These are phyloP conservation scores for Exophiala calicioides DNA, from an alignment of 2,329 filamentous ascomycete genomes.

Conservation along the genomic window DNA sequence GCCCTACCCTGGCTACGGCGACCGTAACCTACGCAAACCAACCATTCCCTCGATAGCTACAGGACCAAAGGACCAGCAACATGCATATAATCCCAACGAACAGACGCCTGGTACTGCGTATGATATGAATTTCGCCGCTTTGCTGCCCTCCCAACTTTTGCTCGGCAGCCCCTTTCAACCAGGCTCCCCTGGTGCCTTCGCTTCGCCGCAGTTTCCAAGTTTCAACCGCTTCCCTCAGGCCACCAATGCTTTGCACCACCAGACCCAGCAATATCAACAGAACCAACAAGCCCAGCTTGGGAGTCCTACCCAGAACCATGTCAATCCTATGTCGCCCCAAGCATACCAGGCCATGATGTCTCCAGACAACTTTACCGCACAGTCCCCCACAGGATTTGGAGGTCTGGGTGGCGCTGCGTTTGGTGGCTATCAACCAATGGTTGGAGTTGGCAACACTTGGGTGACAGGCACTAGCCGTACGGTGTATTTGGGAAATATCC, in stretches of 20 bases:
- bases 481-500: slow-evolving; percentile 96
- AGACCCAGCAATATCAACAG: slow-evolving; percentile 58
- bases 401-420: slow-evolving; percentile 61
- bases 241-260: slow-evolving; percentile 54
- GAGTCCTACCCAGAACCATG: slow-evolving; percentile 73
- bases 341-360: slow-evolving; percentile 84
- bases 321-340: slow-evolving; percentile 70
- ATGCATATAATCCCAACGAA: slow-evolving; percentile 64
- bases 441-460: slow-evolving; percentile 57
- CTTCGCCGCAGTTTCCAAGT: slow-evolving; percentile 87
- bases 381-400: slow-evolving; percentile 79
- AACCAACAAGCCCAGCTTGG: slow-evolving; percentile 57
- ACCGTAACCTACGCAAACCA: slow-evolving; percentile 76
- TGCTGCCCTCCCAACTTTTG: slow-evolving; percentile 90
- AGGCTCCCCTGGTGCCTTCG: slow-evolving; percentile 85
- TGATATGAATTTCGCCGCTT: slow-evolving; percentile 97
- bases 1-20: slow-evolving; percentile 73
- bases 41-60: slow-evolving; percentile 96
- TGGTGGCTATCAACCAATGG: slow-evolving; percentile 69
- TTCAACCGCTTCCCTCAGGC: slow-evolving; percentile 74
- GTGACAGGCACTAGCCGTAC: slow-evolving; percentile 91
- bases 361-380: slow-evolving; percentile 79
- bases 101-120: slow-evolving; percentile 83
- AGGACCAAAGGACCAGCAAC: slow-evolving; percentile 59
- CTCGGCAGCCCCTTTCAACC: slow-evolving; percentile 97